These are phyloP conservation scores for Pyrus pyrifolia DNA, from an alignment of 306 rosid genomes.

Conservation along the genomic window DNA sequence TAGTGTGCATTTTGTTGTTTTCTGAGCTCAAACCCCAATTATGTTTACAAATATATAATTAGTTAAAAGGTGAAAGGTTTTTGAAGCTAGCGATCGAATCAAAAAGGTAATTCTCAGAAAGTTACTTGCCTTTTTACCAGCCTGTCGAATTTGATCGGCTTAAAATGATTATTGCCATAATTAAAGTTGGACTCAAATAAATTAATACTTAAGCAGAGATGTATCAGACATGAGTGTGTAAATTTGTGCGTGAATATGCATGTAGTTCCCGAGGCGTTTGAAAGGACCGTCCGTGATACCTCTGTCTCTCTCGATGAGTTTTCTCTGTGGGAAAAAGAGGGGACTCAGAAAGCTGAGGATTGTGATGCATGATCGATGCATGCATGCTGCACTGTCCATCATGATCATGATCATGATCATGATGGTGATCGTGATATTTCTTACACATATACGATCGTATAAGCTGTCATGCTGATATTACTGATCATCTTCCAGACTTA, in stretches of 20 bases:
- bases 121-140: conserved; percentile 48
- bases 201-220: neutral
- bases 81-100: neutral
- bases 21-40: conserved; percentile 54
- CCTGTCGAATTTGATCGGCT: conserved; percentile 12
- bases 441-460: neutral
- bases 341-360: neutral
- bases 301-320: conserved; percentile 14
- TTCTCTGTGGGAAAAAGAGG: neutral
- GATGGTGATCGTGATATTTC: neutral
- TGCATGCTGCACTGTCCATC: neutral
- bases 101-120: conserved; percentile 18
- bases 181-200: conserved; percentile 29
- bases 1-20: conserved; percentile 17
- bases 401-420: neutral
- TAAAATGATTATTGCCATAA: conserved; percentile 63
- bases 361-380: neutral
- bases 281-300: conserved; percentile 89
- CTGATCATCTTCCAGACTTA: neutral
- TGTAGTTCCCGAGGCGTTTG: conserved; percentile 43
- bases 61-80: neutral
- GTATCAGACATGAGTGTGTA: conserved; percentile 10
- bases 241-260: neutral
- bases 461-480: neutral
- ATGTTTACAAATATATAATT: neutral